These are phyloP conservation scores for Saccharomycopsis microspora DNA, from an alignment of 805 yeast species.

Conservation along the genomic window DNA sequence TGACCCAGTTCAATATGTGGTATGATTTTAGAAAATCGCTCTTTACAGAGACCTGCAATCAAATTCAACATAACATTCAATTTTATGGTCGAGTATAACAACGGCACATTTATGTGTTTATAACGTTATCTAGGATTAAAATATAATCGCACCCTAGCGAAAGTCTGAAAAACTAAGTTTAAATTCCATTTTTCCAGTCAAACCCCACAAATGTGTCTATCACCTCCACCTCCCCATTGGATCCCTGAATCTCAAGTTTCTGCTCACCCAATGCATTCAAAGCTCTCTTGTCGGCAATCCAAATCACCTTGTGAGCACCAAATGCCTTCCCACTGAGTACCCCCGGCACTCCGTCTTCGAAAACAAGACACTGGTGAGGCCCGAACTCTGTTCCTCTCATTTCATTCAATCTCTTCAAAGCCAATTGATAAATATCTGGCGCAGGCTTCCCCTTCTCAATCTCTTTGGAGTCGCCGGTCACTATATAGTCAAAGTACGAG, in stretches of 20 bases:
- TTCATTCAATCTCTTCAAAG: slow-evolving; percentile 61
- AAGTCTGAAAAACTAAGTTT: too few relatives aligned
- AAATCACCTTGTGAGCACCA: slow-evolving; percentile 65
- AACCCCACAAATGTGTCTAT: slow-evolving; percentile 41
- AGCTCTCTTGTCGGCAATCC: slow-evolving; percentile 88
- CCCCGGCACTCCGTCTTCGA: slow-evolving; percentile 95
- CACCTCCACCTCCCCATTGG: slow-evolving; percentile 47
- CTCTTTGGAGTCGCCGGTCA: slow-evolving; percentile 83
- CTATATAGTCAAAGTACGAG: slow-evolving; percentile 48
- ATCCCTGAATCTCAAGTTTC: slow-evolving; percentile 32
- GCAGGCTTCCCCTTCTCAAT: slow-evolving; percentile 89
- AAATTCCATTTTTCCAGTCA: slow-evolving; percentile 21
- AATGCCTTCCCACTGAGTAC: slow-evolving; percentile 75
- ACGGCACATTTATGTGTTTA: too few relatives aligned
- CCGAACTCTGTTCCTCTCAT: slow-evolving; percentile 34
- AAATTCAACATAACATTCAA: too few relatives aligned
- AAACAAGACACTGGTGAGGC: slow-evolving; percentile 76
- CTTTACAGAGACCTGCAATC: too few relatives aligned
- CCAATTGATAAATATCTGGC: slow-evolving; percentile 87
- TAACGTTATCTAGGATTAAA: too few relatives aligned
- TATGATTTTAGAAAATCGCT: too few relatives aligned
- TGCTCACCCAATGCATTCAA: slow-evolving; percentile 39
- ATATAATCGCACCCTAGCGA: too few relatives aligned
- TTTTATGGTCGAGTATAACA: too few relatives aligned
- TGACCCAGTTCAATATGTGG: too few relatives aligned